Conservation (phyloP, 768 basidiomycete species). For the Pleurotus citrinopileatus region DNA sequence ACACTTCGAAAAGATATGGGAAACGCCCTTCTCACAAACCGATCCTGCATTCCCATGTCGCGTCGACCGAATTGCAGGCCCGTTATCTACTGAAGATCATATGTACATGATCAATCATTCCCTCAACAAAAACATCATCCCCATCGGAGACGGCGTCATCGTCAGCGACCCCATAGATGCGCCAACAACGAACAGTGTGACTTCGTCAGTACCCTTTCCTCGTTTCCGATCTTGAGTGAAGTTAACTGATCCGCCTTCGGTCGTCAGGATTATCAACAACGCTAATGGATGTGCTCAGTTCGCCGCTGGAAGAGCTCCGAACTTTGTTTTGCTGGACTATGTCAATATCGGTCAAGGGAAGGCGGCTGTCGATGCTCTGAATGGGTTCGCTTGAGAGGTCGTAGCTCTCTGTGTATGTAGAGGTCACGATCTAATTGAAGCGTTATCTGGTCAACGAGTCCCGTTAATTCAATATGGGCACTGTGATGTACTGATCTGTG, state of each 20-base stretch:
- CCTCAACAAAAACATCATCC: constrained; percentile 43
- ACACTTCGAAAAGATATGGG: constrained; percentile 47
- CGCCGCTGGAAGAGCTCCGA: constrained; percentile 42
- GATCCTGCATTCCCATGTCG: constrained; percentile 50
- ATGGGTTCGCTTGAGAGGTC: constrained; percentile 40
- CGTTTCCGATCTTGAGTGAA: neutral
- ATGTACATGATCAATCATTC: constrained; percentile 61
- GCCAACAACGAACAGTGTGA: constrained; percentile 33
- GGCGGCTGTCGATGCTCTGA: constrained; percentile 39
- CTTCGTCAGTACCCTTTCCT: constrained; percentile 29
- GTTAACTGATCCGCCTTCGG: neutral
- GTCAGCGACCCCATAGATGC: constrained; percentile 36
- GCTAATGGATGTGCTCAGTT: constrained; percentile 42
- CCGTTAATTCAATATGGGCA: too few relatives aligned
- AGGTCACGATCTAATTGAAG: too few relatives aligned
- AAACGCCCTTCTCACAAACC: constrained; percentile 51
- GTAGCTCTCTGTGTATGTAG: too few relatives aligned
- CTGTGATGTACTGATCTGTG: too few relatives aligned
- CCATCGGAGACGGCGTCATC: constrained; percentile 32
- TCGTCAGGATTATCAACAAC: constrained; percentile 40
- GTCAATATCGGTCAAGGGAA: constrained; percentile 46
- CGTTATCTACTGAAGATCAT: constrained; percentile 46
- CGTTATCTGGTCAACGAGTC: too few relatives aligned
- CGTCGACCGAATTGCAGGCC: constrained; percentile 48
- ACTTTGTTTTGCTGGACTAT: constrained; percentile 53